These are phyloP conservation scores for Saturnispora diversa DNA, from an alignment of 805 yeast species.

Conservation along the genomic window DNA sequence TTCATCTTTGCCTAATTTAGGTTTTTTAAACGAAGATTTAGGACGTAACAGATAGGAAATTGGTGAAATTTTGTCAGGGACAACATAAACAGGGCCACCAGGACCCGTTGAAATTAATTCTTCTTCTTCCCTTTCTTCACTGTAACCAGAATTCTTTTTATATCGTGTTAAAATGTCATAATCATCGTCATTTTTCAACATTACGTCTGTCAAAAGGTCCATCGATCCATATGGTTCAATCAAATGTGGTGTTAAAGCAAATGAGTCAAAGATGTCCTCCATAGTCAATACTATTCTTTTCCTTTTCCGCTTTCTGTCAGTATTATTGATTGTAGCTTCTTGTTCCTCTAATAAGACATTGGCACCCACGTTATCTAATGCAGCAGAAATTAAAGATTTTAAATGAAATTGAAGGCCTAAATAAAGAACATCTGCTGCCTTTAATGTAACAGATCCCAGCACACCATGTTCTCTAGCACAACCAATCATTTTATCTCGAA, in stretches of 20 bases:
- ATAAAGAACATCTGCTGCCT: slow-evolving; percentile 65
- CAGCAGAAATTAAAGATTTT: slow-evolving; percentile 62
- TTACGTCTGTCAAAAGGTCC: slow-evolving; percentile 39
- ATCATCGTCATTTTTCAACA: slow-evolving; percentile 52
- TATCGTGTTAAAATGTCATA: slow-evolving; percentile 18
- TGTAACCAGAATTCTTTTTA: neutral
- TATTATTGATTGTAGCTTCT: slow-evolving; percentile 16
- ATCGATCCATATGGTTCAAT: slow-evolving; percentile 61
- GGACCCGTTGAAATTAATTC: slow-evolving; percentile 1
- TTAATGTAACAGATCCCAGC: slow-evolving; percentile 69
- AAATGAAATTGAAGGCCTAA: slow-evolving; percentile 80
- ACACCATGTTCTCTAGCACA: slow-evolving; percentile 86
- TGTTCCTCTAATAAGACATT: neutral
- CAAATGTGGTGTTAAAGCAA: slow-evolving; percentile 56
- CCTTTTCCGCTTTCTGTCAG: slow-evolving; percentile 11
- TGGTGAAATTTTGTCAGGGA: slow-evolving; percentile 21
- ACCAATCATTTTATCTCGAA: slow-evolving; percentile 66
- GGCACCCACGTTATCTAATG: slow-evolving; percentile 63
- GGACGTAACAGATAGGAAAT: slow-evolving; percentile 25
- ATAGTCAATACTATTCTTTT: slow-evolving; percentile 41
- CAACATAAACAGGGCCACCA: slow-evolving; percentile 6
- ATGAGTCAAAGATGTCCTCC: slow-evolving; percentile 60
- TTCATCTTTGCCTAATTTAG: neutral
- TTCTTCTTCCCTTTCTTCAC: neutral
- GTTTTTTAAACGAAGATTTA: neutral